A percentile compares a stretch with the other conserved stretches of the same genome.
Evolutionary conservation across 2,329 filamentous ascomycete genomes (phyloP).

Genomic region (Aspergillus pseudonomiae): DNA sequence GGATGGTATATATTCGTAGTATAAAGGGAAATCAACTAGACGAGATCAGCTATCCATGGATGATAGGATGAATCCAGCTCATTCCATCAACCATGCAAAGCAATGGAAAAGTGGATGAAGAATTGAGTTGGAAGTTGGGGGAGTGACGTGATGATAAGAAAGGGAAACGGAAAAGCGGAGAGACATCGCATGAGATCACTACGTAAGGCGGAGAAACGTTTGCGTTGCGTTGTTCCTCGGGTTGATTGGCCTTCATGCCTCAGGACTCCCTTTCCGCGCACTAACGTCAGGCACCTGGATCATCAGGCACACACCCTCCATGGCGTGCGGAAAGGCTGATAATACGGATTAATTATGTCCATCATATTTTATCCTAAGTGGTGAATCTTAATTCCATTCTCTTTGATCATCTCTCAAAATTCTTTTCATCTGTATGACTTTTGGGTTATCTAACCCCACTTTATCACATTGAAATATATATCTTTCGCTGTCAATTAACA

Average conservation of each 20-base stretch:
- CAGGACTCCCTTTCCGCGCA: constrained; percentile 7
- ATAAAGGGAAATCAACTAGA: background rate
- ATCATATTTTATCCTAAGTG: background rate
- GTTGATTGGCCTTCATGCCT: background rate
- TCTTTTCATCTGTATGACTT: too few relatives aligned
- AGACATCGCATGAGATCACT: background rate
- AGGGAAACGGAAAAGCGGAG: constrained; percentile 3
- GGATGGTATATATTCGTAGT: background rate
- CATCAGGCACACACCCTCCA: background rate
- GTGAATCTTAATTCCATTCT: background rate
- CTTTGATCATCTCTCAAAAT: too few relatives aligned
- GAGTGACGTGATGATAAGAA: background rate
- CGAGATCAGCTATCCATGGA: background rate
- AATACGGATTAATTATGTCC: background rate
- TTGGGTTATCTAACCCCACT: too few relatives aligned
- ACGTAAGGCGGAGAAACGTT: constrained; percentile 18
- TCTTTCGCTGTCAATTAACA: background rate
- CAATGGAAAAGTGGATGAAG: background rate
- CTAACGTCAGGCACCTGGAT: constrained; percentile 25
- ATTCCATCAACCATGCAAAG: background rate
- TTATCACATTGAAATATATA: background rate
- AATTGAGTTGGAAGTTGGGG: background rate
- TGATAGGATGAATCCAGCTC: background rate
- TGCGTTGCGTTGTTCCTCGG: background rate
- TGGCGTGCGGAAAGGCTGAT: background rate